Evolutionary conservation across 345 rosid genomes (phyloP), one percentile per base, ranked within the genome.

Genomic region (Sonneratia alba): DNA sequence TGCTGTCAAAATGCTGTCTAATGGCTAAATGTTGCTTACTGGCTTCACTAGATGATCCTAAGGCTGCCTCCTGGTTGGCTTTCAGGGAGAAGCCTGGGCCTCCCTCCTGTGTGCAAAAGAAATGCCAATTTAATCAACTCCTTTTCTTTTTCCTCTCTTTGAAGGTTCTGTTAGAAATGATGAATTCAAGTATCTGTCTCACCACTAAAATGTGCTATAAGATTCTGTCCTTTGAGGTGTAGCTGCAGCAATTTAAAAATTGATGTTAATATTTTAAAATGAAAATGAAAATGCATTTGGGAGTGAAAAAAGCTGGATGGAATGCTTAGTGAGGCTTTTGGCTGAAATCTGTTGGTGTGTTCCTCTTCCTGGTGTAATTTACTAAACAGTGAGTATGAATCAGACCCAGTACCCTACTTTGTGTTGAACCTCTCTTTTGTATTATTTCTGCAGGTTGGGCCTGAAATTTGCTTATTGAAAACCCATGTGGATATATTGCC

Each of bases 401-500:
- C 9, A 49, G 56, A 55, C 6, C 24, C 6, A 5, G 24, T n/a
- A 55, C 4, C 18, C 61, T 55, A 42, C 69, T 9, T 16, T 66
- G 40, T 66, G 45, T 18, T 66, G 22, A 66, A 42, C 19, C 22
- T 18, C 24, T 55, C 61, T 66, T 66, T 22, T 67, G 69, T 27
- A n/a, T 24, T 62, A 9, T 75, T 22, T 36, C 37, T 70, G 81
- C 75, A 94, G 98, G 96, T 91, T 79, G 98, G 98, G 81, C 91
- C 91, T 14, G 98, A 91, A 82, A 94, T 94, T 62, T 95, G 99
- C 75, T 57, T 95, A 73, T 75, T 92, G 89, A 95, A 95, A 82
- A 92, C 99, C 40, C 99, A 95, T 78, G 96, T 95, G 49, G 99
- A 95, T 76, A 95, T 95, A 79, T 72, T 95, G 27, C 94, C 97